Base-by-base conservation (phyloP, 2,329 filamentous ascomycete species). In the Sarocladiaceae sp. region DNA sequence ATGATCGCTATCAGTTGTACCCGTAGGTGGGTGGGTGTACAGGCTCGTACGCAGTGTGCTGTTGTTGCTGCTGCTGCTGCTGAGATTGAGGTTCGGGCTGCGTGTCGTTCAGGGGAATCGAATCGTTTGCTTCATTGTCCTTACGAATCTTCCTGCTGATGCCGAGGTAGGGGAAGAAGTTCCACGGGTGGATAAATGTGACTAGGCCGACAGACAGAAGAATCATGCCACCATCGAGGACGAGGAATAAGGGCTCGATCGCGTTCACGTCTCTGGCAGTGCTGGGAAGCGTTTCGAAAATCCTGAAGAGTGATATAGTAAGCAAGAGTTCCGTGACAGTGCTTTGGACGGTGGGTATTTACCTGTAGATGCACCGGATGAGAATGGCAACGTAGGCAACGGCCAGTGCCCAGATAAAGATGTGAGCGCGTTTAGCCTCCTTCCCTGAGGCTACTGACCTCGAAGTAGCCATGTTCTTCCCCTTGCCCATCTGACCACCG, bases 331-430 rank as follows among this genome's bases (percentile, higher is more conserved):
- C 7, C 26, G 26, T 13, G 26, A 4, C 3, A 12, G 11, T 6
- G 23, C 18, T 4, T 15, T n/a, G 12, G 9, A 20, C 3, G 11
- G 11, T 29, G 26, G 7, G 26, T 29, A 27, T 46, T 23, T 39
- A 50, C 50, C 48, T 33, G 23, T 51, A 51, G 15, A 31, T 16
- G 48, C 48, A 51, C 3, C 48, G 48, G 18, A 47, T 32, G 7
- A 51, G 10, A n/a, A 50, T 47, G 3, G 43, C 40, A 6, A 43
- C 6, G 15, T 50, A 48, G 1, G 50, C 43, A 13, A 45, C 15
- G 12, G 23, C 12, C 16, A 51, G 33, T 9, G 33, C 35, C 7
- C 21, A 43, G 23, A 45, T 18, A n/a, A 50, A 47, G 7, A 20
- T 37, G 39, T 37, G 32, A 15, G 31, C 34, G 35, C 16, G 43